Base-by-base conservation (phyloP, 2,329 filamentous ascomycete genomes). In the Fusarium sarcochroum region DNA sequence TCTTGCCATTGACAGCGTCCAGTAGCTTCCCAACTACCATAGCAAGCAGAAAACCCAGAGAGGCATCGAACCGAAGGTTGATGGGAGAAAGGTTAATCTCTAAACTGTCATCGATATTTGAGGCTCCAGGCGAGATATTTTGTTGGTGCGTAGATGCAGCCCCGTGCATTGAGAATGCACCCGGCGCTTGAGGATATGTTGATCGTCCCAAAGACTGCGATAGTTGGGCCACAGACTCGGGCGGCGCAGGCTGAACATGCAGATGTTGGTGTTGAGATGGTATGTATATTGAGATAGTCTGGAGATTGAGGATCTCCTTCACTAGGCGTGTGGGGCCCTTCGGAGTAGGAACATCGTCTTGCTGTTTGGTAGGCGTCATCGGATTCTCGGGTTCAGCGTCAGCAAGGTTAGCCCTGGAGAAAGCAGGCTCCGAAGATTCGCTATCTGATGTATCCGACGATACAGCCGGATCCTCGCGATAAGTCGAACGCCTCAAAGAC, bases 131-230 rank as follows among this genome's bases (percentile, higher is more conserved):
- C 35, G 62, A 25, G 21, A 38, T 27, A 42, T 63, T 64, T 37
- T 41, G 32, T 37, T 63, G 41, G 21, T 40, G 45, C 18, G 55
- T 45, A 21, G 73, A 53, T 18, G 63, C 8, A 11, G 67, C 56
- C 4, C 66, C 69, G 41, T 85, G 77, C 3, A 87, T 78, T 0
- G 88, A 91, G 73, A 91, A 91, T 4, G 89, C 84, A 1, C 89
- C 89, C 2, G 89, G 89, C 5, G 90, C 75, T 70, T 89, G 82
- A 0, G 84, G 83, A n/a, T 81, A 81, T 13, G 80, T 64, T 3
- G 83, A 85, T 37, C 73, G 77, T 0, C 74, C 73, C 37, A 83
- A 63, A 15, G 77, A 75, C 32, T 77, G 72, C 9, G 74, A 71
- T 8, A 78, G 67, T 23, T 76, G 69, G 10, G 72, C 59, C 5